phyloP scores from a whole-genome alignment of 805 yeast species.

The Kregervanrija pseudodelftensis region DNA sequence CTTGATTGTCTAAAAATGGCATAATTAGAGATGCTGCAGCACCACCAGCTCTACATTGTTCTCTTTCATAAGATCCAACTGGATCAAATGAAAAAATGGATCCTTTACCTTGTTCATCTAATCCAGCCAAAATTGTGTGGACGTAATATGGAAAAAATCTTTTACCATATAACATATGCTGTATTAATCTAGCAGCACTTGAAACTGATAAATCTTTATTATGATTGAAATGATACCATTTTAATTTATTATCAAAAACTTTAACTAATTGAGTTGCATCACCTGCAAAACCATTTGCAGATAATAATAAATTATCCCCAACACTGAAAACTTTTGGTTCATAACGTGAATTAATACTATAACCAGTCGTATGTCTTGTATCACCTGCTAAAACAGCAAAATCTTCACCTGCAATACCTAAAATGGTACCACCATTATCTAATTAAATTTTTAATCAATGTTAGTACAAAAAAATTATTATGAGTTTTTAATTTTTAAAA shows the following conservation, averaged over 20 bases:
- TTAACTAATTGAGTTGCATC: slow-evolving; percentile 84
- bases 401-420: slow-evolving; percentile 97
- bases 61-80: slow-evolving; percentile 95
- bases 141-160: slow-evolving; percentile 97
- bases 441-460: not conserved
- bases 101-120: slow-evolving; percentile 88
- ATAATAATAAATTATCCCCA: slow-evolving; percentile 80
- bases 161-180: slow-evolving; percentile 84
- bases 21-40: slow-evolving; percentile 93
- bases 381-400: slow-evolving; percentile 97
- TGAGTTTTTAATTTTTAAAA: not conserved
- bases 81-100: slow-evolving; percentile 96
- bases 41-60: slow-evolving; percentile 96
- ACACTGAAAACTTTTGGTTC: slow-evolving; percentile 85
- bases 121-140: slow-evolving; percentile 89
- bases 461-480: too few relatives aligned
- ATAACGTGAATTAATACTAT: slow-evolving; percentile 85
- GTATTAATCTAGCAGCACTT: slow-evolving; percentile 85
- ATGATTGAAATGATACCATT: slow-evolving; percentile 93
- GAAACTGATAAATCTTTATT: slow-evolving; percentile 59
- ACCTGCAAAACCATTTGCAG: slow-evolving; percentile 96
- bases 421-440: slow-evolving; percentile 94
- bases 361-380: slow-evolving; percentile 94
- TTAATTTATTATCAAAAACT: slow-evolving; percentile 58
- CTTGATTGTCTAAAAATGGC: slow-evolving; percentile 98